These are phyloP conservation scores for Daldinia grandis DNA, from an alignment of 495 filamentous ascomycete genomes.

Conservation along the genomic window DNA sequence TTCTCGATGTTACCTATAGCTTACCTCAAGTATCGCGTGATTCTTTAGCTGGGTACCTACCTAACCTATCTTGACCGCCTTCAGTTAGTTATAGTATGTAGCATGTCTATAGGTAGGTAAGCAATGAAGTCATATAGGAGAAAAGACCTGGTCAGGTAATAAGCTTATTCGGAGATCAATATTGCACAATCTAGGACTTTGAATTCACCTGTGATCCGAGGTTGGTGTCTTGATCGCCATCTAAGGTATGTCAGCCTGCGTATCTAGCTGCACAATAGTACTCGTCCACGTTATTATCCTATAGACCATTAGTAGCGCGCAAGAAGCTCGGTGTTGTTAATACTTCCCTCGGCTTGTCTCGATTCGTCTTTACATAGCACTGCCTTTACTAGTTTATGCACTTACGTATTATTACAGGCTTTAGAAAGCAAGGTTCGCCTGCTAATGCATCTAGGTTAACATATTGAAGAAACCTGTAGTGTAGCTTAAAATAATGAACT, in stretches of 20 bases:
- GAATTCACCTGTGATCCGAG: not conserved
- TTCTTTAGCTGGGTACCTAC: not conserved
- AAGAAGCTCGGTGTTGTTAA: not conserved
- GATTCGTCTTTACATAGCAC: not conserved
- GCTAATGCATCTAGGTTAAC: no score
- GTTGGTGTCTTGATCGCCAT: not conserved
- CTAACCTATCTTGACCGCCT: not conserved
- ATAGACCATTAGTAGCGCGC: not conserved
- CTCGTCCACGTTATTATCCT: not conserved
- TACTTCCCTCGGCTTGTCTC: not conserved
- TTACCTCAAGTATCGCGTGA: not conserved
- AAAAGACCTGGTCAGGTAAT: not conserved
- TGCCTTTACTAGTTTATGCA: not conserved
- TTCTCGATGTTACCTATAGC: not conserved
- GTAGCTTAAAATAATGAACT: not conserved
- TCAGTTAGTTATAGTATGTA: not conserved
- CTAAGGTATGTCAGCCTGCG: not conserved
- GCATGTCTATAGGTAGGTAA: not conserved
- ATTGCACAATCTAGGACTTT: not conserved
- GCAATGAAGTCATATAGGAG: not conserved
- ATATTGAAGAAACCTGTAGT: not conserved
- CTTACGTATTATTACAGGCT: not conserved
- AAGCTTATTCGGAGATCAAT: not conserved
- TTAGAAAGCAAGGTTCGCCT: not conserved
- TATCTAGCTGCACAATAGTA: not conserved